Base-by-base conservation (phyloP, 306 rosid species). In the Albizia julibrissin region DNA sequence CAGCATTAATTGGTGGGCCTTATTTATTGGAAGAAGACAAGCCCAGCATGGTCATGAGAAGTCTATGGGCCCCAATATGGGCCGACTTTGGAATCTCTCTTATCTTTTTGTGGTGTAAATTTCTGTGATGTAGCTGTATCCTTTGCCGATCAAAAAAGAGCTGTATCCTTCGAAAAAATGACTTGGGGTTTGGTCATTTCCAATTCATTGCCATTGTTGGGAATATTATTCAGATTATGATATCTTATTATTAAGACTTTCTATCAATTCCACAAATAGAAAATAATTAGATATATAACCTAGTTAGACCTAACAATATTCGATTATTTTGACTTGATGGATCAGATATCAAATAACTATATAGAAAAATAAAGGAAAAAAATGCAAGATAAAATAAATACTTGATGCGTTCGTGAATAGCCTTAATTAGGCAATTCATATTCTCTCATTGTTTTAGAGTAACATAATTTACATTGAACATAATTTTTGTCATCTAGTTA, bases 1-100 rank as follows among this genome's bases (percentile, higher is more conserved):
- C 11, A 26, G 5, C 54, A 80, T 80, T 69, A 70, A 76, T 6
- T 76, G 54, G 79, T 70, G 79, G 82, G 84, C 82, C 82, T 80
- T 6, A 16, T 5, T 76, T 10, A 5, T 50, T 21, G 81, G 40
- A 56, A 75, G 11, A 18, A 75, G 81, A 69, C 81, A 75, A 84
- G 84, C 75, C 87, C 87, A 80, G 10, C 24, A 74, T 26, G 47
- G 31, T 49, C 69, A 69, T 84, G 34, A 84, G 3, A 16, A 76
- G 37, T n/a, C 69, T 69, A 80, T 9, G 49, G 84, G 74, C 42
- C 84, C 84, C 81, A 69, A 46, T 2, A 12, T 19, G 66, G 77
- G 50, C 61, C 79, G 10, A 39, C 49, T 22, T 12, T 62, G 58
- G 22, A 49, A 68, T 73, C 34, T 50, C 71, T 22, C 15, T 22